These are phyloP conservation scores for Lonicera japonica DNA, from an alignment of 129 eudicot species.

Conservation along the genomic window DNA sequence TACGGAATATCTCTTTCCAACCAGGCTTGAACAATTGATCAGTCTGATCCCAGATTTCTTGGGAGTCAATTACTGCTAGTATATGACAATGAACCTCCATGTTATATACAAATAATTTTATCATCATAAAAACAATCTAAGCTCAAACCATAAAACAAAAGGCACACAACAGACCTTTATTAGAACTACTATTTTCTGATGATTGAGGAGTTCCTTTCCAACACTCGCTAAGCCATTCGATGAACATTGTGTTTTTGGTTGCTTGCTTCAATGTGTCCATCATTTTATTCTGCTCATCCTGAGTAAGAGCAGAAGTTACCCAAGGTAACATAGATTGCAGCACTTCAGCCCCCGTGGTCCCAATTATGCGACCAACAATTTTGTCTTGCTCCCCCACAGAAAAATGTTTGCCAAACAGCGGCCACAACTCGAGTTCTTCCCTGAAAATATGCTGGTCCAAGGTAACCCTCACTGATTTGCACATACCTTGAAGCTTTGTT, in stretches of 20 bases:
- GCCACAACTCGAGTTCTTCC: conserved; percentile 53
- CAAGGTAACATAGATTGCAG: conserved; percentile 50
- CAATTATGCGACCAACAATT: conserved; percentile 46
- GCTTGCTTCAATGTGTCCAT: conserved; percentile 54
- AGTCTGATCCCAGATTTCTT: conserved; percentile 27
- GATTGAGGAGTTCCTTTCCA: conserved; percentile 31
- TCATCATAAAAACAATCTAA: background rate
- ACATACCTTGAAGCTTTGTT: conserved; percentile 47
- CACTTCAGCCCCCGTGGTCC: conserved; percentile 51
- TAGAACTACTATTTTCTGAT: conserved; percentile 3
- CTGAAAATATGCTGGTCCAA: conserved; percentile 44
- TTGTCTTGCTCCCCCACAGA: conserved; percentile 49
- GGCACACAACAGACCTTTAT: conserved; percentile 14
- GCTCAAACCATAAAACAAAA: background rate
- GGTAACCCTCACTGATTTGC: conserved; percentile 44
- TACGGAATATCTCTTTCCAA: conserved; percentile 48
- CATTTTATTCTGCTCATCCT: conserved; percentile 41
- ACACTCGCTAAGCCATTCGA: conserved; percentile 47
- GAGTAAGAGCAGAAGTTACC: conserved; percentile 54
- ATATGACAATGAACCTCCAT: background rate
- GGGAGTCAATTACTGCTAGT: conserved; percentile 16
- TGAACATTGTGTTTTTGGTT: conserved; percentile 49
- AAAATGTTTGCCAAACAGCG: conserved; percentile 36
- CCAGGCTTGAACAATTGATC: conserved; percentile 51
- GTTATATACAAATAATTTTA: background rate